phyloP scores from a whole-genome alignment of 768 basidiomycete genomes.

The Lentinula detonsa region DNA sequence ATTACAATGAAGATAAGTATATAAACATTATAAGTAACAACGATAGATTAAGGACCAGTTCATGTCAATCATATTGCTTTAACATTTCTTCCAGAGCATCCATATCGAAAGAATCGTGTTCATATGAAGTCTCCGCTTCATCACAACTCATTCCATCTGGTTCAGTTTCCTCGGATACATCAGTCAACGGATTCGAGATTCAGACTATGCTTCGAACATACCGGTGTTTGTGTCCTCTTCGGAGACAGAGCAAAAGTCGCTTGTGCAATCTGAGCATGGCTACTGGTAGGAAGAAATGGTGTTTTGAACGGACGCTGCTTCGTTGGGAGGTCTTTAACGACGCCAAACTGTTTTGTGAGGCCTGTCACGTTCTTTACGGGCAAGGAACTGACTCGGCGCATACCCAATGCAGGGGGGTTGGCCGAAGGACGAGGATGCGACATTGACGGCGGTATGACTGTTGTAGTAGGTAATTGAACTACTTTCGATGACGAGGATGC shows the following conservation, averaged over 20 bases:
- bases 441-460: background rate
- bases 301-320: background rate
- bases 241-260: background rate
- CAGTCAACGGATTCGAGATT: background rate
- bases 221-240: background rate
- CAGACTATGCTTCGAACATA: background rate
- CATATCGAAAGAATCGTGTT: conserved; percentile 3
- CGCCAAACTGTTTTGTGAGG: background rate
- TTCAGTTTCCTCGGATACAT: background rate
- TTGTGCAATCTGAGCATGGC: background rate
- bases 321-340: background rate
- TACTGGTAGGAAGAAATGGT: background rate
- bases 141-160: background rate
- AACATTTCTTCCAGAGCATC: conserved; percentile 1
- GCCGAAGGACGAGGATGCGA: background rate
- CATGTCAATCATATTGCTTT: background rate
- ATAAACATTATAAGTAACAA: background rate
- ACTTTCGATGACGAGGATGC: background rate
- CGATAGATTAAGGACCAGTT: background rate
- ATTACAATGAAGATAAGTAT: background rate
- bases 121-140: conserved; percentile 3
- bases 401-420: conserved; percentile 1
- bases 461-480: background rate
- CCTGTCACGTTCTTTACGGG: background rate
- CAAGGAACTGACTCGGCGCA: background rate